Evolutionary conservation across 2,329 filamentous ascomycete genomes (phyloP).

Genomic region (Pseudogymnoascus destructans): DNA sequence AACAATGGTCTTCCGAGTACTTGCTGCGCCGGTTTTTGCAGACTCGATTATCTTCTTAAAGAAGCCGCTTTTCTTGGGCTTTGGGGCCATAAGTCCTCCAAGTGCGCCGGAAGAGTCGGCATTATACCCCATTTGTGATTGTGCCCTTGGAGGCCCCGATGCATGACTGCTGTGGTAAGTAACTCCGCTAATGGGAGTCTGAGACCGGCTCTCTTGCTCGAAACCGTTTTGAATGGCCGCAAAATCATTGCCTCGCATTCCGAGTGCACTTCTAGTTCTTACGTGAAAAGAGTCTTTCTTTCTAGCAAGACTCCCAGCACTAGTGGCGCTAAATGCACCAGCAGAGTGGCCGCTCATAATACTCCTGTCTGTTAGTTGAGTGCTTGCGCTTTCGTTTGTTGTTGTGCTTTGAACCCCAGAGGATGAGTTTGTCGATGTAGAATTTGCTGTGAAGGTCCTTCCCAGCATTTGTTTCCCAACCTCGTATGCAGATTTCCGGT

Average conservation of each 20-base stretch:
- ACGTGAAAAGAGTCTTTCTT: slow-evolving; percentile 41
- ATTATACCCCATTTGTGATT: slow-evolving; percentile 53
- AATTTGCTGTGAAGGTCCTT: slow-evolving; percentile 80
- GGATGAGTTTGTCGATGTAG: slow-evolving; percentile 67
- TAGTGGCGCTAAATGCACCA: slow-evolving; percentile 83
- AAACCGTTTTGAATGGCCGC: slow-evolving; percentile 19
- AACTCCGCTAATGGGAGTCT: slow-evolving; percentile 60
- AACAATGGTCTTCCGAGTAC: slow-evolving; percentile 55
- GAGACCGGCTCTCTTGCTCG: slow-evolving; percentile 40
- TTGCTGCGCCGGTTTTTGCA: slow-evolving; percentile 86
- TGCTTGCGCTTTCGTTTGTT: slow-evolving; percentile 54
- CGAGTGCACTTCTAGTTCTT: slow-evolving; percentile 52
- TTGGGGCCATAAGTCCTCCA: slow-evolving; percentile 65
- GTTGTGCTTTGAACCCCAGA: slow-evolving; percentile 54
- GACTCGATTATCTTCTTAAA: slow-evolving; percentile 93
- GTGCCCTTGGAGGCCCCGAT: slow-evolving; percentile 37
- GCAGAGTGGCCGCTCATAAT: slow-evolving; percentile 92
- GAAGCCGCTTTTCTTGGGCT: slow-evolving; percentile 74
- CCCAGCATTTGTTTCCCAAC: slow-evolving; percentile 56
- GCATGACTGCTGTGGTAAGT: slow-evolving; percentile 82
- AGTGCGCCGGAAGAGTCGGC: slow-evolving; percentile 56
- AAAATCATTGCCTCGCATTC: slow-evolving; percentile 37
- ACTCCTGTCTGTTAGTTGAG: slow-evolving; percentile 67
- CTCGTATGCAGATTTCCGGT: slow-evolving; percentile 68
- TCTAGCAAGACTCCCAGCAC: slow-evolving; percentile 81